These are phyloP conservation scores for Helenozyma baotianmanensis DNA, from an alignment of 805 yeast species.

Conservation along the genomic window DNA sequence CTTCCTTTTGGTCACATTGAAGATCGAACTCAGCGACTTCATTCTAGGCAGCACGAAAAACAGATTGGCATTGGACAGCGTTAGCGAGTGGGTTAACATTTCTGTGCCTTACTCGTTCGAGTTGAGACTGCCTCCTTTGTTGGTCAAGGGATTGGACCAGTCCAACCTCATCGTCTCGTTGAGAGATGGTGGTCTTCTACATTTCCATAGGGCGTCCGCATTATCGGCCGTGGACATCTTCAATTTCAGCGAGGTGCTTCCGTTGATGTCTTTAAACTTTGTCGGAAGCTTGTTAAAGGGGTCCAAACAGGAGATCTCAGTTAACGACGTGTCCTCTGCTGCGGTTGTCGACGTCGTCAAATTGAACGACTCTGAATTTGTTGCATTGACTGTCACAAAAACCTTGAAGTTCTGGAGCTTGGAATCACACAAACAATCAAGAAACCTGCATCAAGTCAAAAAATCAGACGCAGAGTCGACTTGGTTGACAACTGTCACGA, in stretches of 20 bases:
- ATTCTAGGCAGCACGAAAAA: conserved; percentile 12
- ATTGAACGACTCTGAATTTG: conserved; percentile 30
- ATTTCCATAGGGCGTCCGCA: conserved; percentile 42
- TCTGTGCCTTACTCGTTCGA: conserved; percentile 61
- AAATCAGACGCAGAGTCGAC: conserved; percentile 6
- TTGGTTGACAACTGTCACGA: conserved; percentile 29
- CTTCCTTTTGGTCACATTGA: conserved; percentile 49
- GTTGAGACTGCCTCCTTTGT: conserved; percentile 44
- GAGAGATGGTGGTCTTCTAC: conserved; percentile 74
- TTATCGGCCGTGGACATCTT: conserved; percentile 32
- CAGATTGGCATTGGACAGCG: conserved; percentile 24
- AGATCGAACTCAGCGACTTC: conserved; percentile 43
- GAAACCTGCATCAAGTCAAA: conserved; percentile 13
- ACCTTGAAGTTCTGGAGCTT: conserved; percentile 59
- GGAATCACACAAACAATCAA: conserved; percentile 23
- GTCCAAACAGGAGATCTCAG: conserved; percentile 15
- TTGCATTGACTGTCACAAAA: conserved; percentile 53
- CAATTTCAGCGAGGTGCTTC: conserved; percentile 49
- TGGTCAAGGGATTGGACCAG: conserved; percentile 43
- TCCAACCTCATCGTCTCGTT: conserved; percentile 52
- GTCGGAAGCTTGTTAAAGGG: conserved; percentile 20
- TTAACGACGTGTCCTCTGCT: conserved; percentile 36
- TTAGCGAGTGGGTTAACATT: conserved; percentile 60
- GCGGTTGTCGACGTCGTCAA: conserved; percentile 42
- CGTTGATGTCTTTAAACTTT: conserved; percentile 27